Percentiles rank a stretch among this genome's conserved stretches.
Conservation (phyloP, 148 eudicot genomes). For the Camellia japonica region DNA sequence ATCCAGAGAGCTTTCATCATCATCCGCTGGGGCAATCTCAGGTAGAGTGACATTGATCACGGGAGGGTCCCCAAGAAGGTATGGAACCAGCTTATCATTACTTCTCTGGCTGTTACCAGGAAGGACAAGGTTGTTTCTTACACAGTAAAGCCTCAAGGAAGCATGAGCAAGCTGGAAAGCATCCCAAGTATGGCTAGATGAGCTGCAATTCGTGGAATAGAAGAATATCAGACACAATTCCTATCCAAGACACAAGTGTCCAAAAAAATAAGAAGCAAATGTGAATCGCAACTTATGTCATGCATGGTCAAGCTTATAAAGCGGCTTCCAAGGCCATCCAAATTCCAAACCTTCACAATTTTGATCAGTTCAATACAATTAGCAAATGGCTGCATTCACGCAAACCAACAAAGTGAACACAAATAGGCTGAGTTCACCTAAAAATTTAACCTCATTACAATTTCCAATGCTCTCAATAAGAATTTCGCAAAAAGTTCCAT, state of each 20-base stretch:
- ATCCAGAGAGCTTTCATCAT: conserved; percentile 57
- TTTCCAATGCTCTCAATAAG: too few species aligned
- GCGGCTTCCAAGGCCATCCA: neutral
- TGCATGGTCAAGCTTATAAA: neutral
- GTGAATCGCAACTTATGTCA: neutral
- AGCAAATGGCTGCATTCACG: neutral
- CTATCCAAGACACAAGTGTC: neutral
- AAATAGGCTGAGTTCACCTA: neutral
- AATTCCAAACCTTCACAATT: neutral
- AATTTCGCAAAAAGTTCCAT: too few species aligned
- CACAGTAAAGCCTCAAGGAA: conserved; percentile 75
- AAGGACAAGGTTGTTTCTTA: conserved; percentile 57
- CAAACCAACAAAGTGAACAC: neutral
- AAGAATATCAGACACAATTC: neutral
- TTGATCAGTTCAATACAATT: neutral
- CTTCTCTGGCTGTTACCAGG: conserved; percentile 32
- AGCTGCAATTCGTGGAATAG: conserved; percentile 44
- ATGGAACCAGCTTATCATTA: conserved; percentile 56
- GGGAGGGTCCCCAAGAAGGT: conserved; percentile 85
- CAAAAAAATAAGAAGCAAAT: neutral
- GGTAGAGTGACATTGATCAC: conserved; percentile 57
- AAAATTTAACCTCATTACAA: neutral
- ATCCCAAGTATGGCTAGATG: conserved; percentile 91
- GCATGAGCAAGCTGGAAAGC: conserved; percentile 90
- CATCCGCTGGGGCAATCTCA: conserved; percentile 56